phyloP scores from a whole-genome alignment of 305 asterid genomes.

The Andrographis paniculata region DNA sequence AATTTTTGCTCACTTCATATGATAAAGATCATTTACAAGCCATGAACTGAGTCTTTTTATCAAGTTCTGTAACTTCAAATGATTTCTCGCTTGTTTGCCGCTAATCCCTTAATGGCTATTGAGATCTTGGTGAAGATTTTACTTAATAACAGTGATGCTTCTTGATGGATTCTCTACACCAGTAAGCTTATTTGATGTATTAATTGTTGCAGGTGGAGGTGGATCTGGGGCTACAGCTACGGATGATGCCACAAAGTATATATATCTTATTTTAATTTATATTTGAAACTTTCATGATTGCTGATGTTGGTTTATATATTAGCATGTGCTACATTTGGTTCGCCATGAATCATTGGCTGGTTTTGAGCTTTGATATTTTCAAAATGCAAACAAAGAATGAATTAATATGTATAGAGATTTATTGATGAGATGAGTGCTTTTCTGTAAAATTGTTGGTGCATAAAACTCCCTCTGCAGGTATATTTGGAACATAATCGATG shows the following conservation, averaged over 20 bases:
- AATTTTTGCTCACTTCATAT: background rate
- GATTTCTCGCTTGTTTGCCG: background rate
- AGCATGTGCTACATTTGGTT: background rate
- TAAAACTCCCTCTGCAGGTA: background rate
- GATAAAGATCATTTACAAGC: background rate
- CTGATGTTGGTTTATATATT: background rate
- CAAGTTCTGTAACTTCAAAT: background rate
- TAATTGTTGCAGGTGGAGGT: slow-evolving; percentile 40
- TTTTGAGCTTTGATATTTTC: background rate
- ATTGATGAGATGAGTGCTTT: background rate
- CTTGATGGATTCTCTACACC: slow-evolving; percentile 3
- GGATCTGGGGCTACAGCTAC: slow-evolving; percentile 38
- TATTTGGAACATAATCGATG: background rate
- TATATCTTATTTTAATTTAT: slow-evolving; percentile 1
- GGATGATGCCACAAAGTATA: slow-evolving; percentile 86
- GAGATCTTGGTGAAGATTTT: background rate
- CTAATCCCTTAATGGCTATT: background rate
- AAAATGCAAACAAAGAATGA: background rate
- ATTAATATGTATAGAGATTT: background rate
- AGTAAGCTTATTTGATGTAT: slow-evolving; percentile 6
- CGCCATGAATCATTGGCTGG: background rate
- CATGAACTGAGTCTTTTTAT: background rate
- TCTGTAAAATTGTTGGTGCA: background rate
- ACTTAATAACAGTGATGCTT: background rate
- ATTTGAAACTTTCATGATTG: background rate